A percentile compares a stretch with the other conserved stretches of the same genome.
phyloP scores from a whole-genome alignment of 2,329 filamentous ascomycete genomes.

The Byssochlamys sp. region DNA sequence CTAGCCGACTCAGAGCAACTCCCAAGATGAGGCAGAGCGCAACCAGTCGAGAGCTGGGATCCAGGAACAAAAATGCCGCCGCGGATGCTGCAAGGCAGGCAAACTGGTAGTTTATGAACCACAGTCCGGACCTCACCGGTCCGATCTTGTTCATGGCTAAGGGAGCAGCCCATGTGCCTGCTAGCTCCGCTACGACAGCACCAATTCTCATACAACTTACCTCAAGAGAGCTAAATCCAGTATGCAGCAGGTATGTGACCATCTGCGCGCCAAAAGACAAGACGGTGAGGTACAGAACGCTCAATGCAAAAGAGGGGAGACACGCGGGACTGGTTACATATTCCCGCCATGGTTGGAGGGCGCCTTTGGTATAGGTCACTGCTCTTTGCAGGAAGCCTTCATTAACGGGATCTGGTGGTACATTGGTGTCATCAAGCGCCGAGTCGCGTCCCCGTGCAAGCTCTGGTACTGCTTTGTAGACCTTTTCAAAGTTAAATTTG shows the following conservation, averaged over 20 bases:
- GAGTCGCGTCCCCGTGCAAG: constrained; percentile 5
- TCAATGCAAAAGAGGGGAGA: constrained; percentile 40
- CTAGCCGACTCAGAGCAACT: constrained; percentile 48
- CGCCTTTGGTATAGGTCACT: constrained; percentile 3
- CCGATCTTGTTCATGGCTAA: constrained; percentile 44
- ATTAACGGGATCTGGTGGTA: not conserved
- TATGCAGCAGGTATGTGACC: constrained; percentile 45
- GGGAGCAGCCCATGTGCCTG: constrained; percentile 45
- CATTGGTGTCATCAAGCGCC: not conserved
- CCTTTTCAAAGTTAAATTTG: constrained; percentile 3
- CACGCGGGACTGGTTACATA: constrained; percentile 25
- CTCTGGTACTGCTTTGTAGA: constrained; percentile 13
- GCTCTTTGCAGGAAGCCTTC: constrained; percentile 1
- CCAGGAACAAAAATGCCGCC: constrained; percentile 32
- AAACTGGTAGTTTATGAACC: constrained; percentile 63
- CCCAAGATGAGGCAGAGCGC: constrained; percentile 43
- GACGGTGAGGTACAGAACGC: constrained; percentile 47
- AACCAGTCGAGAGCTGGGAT: constrained; percentile 23
- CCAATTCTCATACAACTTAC: constrained; percentile 41
- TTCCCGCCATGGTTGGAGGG: constrained; percentile 14
- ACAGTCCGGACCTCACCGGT: constrained; percentile 56
- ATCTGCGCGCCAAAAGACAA: constrained; percentile 47
- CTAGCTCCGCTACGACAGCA: constrained; percentile 44
- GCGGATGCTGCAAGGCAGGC: constrained; percentile 42
- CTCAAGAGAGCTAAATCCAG: constrained; percentile 39